phyloP scores from a whole-genome alignment of 129 eudicot species.

The Apium graveolens region DNA sequence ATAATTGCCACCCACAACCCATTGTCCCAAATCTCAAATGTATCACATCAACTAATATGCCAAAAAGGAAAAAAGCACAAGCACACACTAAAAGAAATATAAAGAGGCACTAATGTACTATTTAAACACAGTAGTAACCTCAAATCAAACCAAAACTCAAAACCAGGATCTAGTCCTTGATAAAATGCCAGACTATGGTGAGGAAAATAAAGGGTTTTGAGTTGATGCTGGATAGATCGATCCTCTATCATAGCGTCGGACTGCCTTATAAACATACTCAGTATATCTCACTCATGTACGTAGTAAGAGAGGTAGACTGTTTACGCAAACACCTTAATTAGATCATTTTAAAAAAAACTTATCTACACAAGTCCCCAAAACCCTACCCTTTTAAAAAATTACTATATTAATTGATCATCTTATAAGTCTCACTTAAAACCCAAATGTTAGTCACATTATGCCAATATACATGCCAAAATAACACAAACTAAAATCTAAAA shows the following conservation, averaged over 20 bases:
- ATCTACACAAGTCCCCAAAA: not conserved
- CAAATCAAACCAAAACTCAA: not conserved
- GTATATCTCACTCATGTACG: not conserved
- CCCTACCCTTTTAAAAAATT: not conserved
- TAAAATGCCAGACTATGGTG: too few relatives aligned
- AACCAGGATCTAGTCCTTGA: too few relatives aligned
- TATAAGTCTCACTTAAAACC: not conserved
- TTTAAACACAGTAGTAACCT: not conserved
- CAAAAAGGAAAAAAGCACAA: not conserved
- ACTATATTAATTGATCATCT: not conserved
- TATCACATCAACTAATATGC: not conserved
- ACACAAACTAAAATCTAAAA: not conserved
- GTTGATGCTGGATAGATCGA: not conserved
- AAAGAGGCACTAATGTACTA: too few relatives aligned
- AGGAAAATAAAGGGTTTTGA: not conserved
- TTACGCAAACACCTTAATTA: too few relatives aligned
- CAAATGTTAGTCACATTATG: constrained; percentile 1
- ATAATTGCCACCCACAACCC: not conserved
- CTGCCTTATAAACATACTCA: too few relatives aligned
- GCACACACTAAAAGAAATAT: too few relatives aligned
- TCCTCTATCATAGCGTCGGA: not conserved
- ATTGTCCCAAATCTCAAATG: not conserved
- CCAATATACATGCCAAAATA: not conserved
- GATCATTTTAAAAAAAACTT: not conserved
- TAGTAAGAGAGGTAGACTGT: not conserved